phyloP scores from a whole-genome alignment of 2,329 filamentous ascomycete species.

The Lasiodiplodia sp. region DNA sequence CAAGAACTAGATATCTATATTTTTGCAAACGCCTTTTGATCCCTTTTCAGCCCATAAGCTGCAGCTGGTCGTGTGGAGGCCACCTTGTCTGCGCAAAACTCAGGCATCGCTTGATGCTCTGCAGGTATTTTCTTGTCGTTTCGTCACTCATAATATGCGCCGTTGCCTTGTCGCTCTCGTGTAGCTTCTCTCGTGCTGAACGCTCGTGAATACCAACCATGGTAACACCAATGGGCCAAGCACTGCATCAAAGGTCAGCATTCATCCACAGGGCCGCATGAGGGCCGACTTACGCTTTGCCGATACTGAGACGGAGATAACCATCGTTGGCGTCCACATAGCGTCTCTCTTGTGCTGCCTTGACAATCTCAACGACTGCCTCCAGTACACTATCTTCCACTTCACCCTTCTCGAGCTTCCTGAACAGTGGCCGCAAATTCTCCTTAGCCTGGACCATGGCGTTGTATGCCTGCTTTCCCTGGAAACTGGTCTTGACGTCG shows the following conservation, averaged over 20 bases:
- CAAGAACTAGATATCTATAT: background rate
- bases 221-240: conserved; percentile 98
- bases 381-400: conserved; percentile 80
- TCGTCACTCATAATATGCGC: conserved; percentile 98
- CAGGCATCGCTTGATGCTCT: conserved; percentile 96
- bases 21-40: background rate
- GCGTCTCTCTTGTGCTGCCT: conserved; percentile 84
- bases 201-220: conserved; percentile 99
- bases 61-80: conserved; percentile 90
- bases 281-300: conserved; percentile 70
- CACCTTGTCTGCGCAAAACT: conserved; percentile 97
- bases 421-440: conserved; percentile 89
- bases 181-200: conserved; percentile 92
- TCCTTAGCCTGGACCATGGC: conserved; percentile 88
- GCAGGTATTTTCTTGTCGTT: conserved; percentile 90
- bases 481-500: conserved; percentile 72
- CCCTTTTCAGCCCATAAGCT: conserved; percentile 81
- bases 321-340: conserved; percentile 98
- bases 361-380: conserved; percentile 89
- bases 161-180: conserved; percentile 76
- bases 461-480: conserved; percentile 80
- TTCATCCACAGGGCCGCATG: background rate
- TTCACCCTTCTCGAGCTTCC: conserved; percentile 82
- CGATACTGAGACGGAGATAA: conserved; percentile 90
- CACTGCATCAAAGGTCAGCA: conserved; percentile 50